phyloP scores from a whole-genome alignment of 2,329 filamentous ascomycete genomes.

The Ophiocordyceps camponoti-floridani region DNA sequence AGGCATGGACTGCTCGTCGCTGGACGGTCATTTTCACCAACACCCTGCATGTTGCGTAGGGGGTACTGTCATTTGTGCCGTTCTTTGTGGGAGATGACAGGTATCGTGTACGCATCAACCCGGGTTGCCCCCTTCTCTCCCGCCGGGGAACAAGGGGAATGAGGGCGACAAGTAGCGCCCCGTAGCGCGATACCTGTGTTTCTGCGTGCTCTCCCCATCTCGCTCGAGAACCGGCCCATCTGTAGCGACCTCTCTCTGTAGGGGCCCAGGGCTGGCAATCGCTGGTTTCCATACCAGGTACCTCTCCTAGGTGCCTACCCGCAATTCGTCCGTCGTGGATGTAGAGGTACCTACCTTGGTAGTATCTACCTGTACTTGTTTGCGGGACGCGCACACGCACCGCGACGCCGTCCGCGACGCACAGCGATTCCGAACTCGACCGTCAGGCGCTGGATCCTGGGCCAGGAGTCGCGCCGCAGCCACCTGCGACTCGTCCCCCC shows the following conservation, averaged over 20 bases:
- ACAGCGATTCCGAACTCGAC: neutral
- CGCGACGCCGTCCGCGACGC: neutral
- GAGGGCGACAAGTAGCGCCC: neutral
- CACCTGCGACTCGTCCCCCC: neutral
- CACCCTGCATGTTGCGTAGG: neutral
- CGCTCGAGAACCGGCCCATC: too few species aligned
- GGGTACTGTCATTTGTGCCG: neutral
- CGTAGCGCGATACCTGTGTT: neutral
- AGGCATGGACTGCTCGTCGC: too few species aligned
- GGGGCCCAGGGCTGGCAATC: too few species aligned
- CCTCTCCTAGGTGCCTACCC: too few species aligned
- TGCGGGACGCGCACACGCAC: neutral
- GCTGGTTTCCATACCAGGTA: too few species aligned
- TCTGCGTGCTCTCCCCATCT: too few species aligned
- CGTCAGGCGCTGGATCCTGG: neutral
- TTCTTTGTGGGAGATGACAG: neutral
- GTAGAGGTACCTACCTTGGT: neutral
- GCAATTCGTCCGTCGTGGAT: too few species aligned
- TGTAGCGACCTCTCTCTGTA: too few species aligned
- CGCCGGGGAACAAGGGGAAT: neutral
- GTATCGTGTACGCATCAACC: neutral
- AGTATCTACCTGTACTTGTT: neutral
- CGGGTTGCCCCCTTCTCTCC: neutral
- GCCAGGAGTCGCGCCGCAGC: slow-evolving; percentile 1
- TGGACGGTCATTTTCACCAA: neutral